These are phyloP conservation scores for Clitopilus passeckerianus DNA, from an alignment of 768 basidiomycete genomes.

Conservation along the genomic window DNA sequence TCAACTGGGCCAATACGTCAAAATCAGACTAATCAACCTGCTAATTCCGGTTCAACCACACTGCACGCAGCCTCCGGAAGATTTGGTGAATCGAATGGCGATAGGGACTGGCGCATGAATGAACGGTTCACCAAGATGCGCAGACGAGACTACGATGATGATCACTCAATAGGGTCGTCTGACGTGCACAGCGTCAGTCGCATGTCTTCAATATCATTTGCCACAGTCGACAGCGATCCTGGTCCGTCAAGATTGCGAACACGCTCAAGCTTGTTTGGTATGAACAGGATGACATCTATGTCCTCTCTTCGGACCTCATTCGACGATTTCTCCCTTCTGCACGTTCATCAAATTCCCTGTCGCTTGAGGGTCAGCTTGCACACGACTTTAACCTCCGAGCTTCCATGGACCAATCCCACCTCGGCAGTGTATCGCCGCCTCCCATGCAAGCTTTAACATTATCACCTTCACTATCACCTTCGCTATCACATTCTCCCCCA, in stretches of 20 bases:
- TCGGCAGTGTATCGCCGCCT: constrained; percentile 70
- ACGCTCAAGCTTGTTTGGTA: constrained; percentile 56
- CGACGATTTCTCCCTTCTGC: constrained; percentile 70
- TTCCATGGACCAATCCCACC: constrained; percentile 54
- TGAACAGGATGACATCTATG: constrained; percentile 73
- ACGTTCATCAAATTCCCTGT: constrained; percentile 77
- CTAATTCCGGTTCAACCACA: constrained; percentile 39
- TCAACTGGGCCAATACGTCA: constrained; percentile 60
- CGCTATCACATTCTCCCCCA: constrained; percentile 42
- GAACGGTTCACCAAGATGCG: constrained; percentile 74
- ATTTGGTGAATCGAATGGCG: constrained; percentile 35
- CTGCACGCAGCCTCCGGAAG: constrained; percentile 60
- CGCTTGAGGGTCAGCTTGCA: constrained; percentile 68
- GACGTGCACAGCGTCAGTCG: constrained; percentile 74
- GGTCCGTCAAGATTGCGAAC: constrained; percentile 66
- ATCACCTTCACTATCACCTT: constrained; percentile 56
- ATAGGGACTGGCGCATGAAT: constrained; percentile 47
- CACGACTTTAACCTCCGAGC: constrained; percentile 72
- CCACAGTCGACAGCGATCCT: constrained; percentile 84
- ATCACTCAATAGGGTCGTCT: constrained; percentile 87
- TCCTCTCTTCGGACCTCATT: constrained; percentile 73
- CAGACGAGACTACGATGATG: constrained; percentile 82
- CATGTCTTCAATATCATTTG: constrained; percentile 76
- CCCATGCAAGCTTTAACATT: constrained; percentile 72
- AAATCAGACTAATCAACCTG: constrained; percentile 36